Evolutionary conservation across 1,284 basidiomycete species (phyloP).

Genomic region (Porogramme epimiltina): DNA sequence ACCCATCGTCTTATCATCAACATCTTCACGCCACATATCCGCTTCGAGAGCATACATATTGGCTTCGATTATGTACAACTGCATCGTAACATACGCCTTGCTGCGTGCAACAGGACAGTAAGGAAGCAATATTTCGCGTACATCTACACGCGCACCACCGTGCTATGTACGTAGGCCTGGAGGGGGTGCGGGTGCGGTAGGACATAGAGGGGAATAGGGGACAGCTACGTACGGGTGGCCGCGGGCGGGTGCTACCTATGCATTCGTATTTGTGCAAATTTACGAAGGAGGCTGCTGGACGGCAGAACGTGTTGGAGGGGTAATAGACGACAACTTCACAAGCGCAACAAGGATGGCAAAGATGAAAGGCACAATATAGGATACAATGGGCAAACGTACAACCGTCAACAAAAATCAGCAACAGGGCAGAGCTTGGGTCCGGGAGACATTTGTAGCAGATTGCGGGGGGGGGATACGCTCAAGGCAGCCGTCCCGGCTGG

Average conservation of each 20-base stretch:
- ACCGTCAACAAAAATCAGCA: constrained; percentile 17
- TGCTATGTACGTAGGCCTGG: no score
- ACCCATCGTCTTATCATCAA: neutral
- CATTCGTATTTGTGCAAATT: no score
- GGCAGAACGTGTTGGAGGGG: constrained; percentile 12
- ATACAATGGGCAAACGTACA: constrained; percentile 23
- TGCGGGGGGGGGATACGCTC: neutral
- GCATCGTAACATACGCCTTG: constrained; percentile 21
- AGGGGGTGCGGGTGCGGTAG: no score
- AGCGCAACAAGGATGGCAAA: constrained; percentile 3
- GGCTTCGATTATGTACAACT: constrained; percentile 26
- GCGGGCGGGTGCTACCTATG: neutral
- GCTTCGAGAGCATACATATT: constrained; percentile 10
- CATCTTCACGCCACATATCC: no score
- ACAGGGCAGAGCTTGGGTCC: constrained; percentile 9
- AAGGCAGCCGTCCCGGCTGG: neutral
- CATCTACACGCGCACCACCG: constrained; percentile 3
- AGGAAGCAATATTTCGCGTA: constrained; percentile 1
- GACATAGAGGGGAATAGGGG: neutral
- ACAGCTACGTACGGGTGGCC: constrained; percentile 9
- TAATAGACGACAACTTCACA: constrained; percentile 8
- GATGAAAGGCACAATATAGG: constrained; percentile 19
- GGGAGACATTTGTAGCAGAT: constrained; percentile 10
- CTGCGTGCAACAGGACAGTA: constrained; percentile 11
- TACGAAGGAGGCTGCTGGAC: constrained; percentile 2